A percentile compares a stretch with the other conserved stretches of the same genome.
These are phyloP conservation scores for Trichoderma koningiopsis DNA, from an alignment of 2,329 filamentous ascomycete species.

Conservation along the genomic window DNA sequence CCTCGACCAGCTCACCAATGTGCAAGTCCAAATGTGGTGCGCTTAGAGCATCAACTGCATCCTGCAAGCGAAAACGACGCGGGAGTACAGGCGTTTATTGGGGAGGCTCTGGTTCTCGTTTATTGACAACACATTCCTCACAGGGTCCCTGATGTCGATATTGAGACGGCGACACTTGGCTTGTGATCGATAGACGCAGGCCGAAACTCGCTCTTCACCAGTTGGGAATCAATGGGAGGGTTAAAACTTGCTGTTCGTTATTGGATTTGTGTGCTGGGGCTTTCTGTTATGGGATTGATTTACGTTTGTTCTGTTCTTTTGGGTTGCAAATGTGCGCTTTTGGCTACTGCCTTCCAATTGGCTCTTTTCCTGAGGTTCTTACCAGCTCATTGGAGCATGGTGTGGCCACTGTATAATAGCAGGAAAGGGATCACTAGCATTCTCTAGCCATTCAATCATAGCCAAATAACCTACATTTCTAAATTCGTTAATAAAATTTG, in stretches of 20 bases:
- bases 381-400: background rate
- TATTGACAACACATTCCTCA: background rate
- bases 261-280: background rate
- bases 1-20: conserved; percentile 39
- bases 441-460: background rate
- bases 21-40: conserved; percentile 47
- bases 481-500: background rate
- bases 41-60: background rate
- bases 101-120: background rate
- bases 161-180: background rate
- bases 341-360: background rate
- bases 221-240: background rate
- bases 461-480: background rate
- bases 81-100: background rate
- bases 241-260: too few species aligned
- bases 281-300: background rate
- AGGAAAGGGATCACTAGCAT: background rate
- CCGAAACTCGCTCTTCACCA: background rate
- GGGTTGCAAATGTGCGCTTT: background rate
- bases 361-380: background rate
- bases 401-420: background rate
- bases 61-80: background rate
- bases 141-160: background rate
- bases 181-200: background rate
- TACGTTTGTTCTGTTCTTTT: background rate